Conservation (phyloP, 2,329 filamentous ascomycete genomes). For the Cytospora leucostoma region DNA sequence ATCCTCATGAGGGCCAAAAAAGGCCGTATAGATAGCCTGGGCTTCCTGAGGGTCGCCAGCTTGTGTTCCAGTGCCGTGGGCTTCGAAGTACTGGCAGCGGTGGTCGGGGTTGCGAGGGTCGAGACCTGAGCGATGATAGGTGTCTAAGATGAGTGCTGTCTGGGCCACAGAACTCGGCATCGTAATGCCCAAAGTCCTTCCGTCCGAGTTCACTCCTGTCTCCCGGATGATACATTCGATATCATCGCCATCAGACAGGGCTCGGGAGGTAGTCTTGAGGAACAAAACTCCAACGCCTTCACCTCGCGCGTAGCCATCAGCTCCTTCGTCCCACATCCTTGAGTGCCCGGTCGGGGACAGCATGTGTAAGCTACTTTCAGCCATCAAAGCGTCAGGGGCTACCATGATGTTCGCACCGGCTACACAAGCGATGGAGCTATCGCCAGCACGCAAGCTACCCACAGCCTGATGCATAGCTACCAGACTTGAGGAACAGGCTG, state of each 20-base stretch:
- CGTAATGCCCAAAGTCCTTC: slow-evolving; percentile 49
- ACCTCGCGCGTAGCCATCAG: slow-evolving; percentile 49
- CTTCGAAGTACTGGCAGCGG: slow-evolving; percentile 43
- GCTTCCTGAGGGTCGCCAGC: slow-evolving; percentile 36
- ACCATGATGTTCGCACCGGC: slow-evolving; percentile 38
- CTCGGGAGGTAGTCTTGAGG: too few relatives aligned
- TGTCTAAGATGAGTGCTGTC: slow-evolving; percentile 40
- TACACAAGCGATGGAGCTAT: slow-evolving; percentile 37
- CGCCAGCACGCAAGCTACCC: slow-evolving; percentile 36
- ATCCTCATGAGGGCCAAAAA: slow-evolving; percentile 29
- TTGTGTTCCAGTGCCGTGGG: slow-evolving; percentile 37
- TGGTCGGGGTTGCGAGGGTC: slow-evolving; percentile 34
- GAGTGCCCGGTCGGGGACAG: slow-evolving; percentile 41
- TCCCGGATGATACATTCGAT: slow-evolving; percentile 46
- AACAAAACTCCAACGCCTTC: too few relatives aligned
- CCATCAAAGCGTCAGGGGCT: slow-evolving; percentile 38
- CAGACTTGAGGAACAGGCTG: slow-evolving; percentile 44
- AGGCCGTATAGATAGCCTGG: slow-evolving; percentile 37
- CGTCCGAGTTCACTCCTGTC: slow-evolving; percentile 47
- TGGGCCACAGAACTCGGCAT: slow-evolving; percentile 48
- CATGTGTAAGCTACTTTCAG: slow-evolving; percentile 40
- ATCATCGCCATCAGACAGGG: too few relatives aligned
- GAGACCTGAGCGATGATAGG: slow-evolving; percentile 43
- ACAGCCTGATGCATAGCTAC: slow-evolving; percentile 42
- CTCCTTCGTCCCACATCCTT: slow-evolving; percentile 46